Evolutionary conservation across 352 stramenopile species (phyloP).

Genomic region (Globisporangium splendens): DNA sequence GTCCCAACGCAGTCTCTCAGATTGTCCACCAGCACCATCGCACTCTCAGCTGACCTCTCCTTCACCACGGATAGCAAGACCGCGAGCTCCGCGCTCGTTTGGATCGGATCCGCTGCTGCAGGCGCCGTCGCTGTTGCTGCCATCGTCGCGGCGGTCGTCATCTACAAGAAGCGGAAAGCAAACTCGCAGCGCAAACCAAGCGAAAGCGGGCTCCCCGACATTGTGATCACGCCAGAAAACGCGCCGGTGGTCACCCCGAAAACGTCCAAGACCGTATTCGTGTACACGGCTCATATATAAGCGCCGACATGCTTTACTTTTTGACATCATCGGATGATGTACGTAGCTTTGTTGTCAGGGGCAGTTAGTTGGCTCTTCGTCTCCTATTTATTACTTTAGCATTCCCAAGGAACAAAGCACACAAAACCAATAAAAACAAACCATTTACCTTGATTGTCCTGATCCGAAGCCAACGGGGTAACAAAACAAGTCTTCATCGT

Average conservation of each 20-base stretch:
- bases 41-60: background rate
- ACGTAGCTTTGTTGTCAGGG: too few species aligned
- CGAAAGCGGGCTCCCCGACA: slow-evolving; percentile 18
- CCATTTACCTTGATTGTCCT: background rate
- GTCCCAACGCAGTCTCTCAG: background rate
- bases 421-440: slow-evolving; percentile 45
- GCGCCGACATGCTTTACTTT: too few species aligned
- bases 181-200: slow-evolving; percentile 13
- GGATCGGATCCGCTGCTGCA: slow-evolving; percentile 19
- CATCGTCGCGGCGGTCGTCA: slow-evolving; percentile 7
- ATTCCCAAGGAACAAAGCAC: too few species aligned
- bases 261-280: slow-evolving; percentile 33
- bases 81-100: slow-evolving; percentile 11
- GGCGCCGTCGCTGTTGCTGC: slow-evolving; percentile 19
- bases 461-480: too few species aligned
- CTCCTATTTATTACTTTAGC: too few species aligned
- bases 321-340: too few species aligned
- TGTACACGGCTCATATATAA: slow-evolving; percentile 60
- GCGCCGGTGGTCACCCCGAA: slow-evolving; percentile 18
- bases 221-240: slow-evolving; percentile 42
- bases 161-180: slow-evolving; percentile 14
- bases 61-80: background rate
- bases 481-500: too few species aligned
- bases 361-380: too few species aligned
- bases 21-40: background rate